Base-by-base conservation (phyloP, 495 filamentous ascomycete species). In the Pseudotulostoma volvatum region DNA sequence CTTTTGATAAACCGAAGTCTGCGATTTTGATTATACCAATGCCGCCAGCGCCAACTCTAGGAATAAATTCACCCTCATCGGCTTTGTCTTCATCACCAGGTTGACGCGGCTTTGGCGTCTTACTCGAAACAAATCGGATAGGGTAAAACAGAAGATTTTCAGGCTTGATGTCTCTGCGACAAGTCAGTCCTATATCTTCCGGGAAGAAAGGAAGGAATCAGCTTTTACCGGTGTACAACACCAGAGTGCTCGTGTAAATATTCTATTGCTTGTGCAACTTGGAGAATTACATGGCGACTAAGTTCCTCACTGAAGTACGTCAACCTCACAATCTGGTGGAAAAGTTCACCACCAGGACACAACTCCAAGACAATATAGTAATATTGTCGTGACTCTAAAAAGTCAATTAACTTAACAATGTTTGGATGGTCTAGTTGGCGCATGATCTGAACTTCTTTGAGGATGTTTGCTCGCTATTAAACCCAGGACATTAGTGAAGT, bases 361-460 rank as follows among this genome's bases (percentile, higher is more conserved):
- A 97, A 74, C 57, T 97, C 92, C 25, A 97, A 72, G 36, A 97
- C 73, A 46, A 97, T 93, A 60, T 88, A 97, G 53, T 97, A 97
- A 50, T 94, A 94, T 60, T 95, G 85, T 28, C 67, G 71, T 5
- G 86, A 92, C 59, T 97, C 90, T 39, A 81, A 81, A 51, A 97
- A 97, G 48, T 92, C 81, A 46, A 95, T 70, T 15, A 97, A 71
- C 49, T 83, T 85, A 60, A 92, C 74, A 48, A 97, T 84, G 50
- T 95, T 95, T 15, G 86, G 86, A 47, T 97, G 92, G 45, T 96
- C 85, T 35, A 96, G 66, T 50, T 86, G 79, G 32, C 84, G 83
- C 90, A 97, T 97, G 54, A 97, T 96, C 55, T 93, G 86, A 9
- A 97, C 92, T 55, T 97, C 90, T 57, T 97, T 97, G 34, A 96